Base-by-base conservation (phyloP, 805 yeast species). In the Candida alai region DNA sequence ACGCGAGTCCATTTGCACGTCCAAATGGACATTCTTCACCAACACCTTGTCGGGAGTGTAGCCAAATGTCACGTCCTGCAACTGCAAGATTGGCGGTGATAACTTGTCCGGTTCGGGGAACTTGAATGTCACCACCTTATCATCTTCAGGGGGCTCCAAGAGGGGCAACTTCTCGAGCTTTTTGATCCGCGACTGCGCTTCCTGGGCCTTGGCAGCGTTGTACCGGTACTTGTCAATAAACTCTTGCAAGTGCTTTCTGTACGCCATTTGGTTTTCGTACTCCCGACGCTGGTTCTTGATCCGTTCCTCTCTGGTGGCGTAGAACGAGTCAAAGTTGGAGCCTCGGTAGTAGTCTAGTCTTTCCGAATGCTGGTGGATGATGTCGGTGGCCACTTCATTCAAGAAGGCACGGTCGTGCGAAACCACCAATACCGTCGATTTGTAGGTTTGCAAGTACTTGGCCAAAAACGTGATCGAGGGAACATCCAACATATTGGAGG, bases 401-500 rank as follows among this genome's bases (percentile, higher is more conserved):
- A 93, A 71, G 67, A 93, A 93, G 27, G 96, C 87, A 54, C 98
- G 80, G 62, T 93, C 99, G 70, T 93, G 99, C 37, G 98, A 93
- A 28, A 93, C 99, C 27, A 90, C 95, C 44, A 93, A 68, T 2
- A 93, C 93, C 0, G 98, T 93, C 1, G 96, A 76, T 35, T 95
- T 89, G 57, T 93, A 93, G 6, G 85, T 72, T 55, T 86, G 95
- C 48, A 93, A 67, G 56, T 93, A 93, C 47, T 84, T 78, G 8
- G 97, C 90, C 54, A 93, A 72, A 58, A 80, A 93, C 2, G 97
- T 90, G 57, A 93, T 86, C 35, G 97, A 89, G 19, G 98, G 99
- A 60, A 93, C 96, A 77, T 93, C 99, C 95, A 93, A 84, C 96
- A 89, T 93, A 81, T 93, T 93, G 42, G 97, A 89, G 52, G 99